phyloP scores from a whole-genome alignment of 768 basidiomycete genomes.

The Boletales sp. region DNA sequence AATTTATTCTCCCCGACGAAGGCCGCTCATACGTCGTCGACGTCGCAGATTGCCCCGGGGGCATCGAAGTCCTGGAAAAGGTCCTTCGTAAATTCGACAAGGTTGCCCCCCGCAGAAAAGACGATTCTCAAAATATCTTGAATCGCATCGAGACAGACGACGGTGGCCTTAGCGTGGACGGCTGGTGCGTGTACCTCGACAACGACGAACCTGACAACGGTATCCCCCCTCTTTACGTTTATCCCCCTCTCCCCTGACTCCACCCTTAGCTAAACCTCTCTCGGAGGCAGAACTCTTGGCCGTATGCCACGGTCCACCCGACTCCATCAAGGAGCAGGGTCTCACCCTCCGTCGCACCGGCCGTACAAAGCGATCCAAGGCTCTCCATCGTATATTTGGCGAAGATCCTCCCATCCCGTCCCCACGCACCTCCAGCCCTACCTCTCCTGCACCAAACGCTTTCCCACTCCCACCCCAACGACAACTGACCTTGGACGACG shows the following conservation, averaged over 20 bases:
- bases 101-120: constrained; percentile 38
- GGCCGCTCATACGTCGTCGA: constrained; percentile 75
- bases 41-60: constrained; percentile 74
- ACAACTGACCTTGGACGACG: constrained; percentile 30
- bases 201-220: constrained; percentile 49
- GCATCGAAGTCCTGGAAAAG: constrained; percentile 83
- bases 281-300: constrained; percentile 78
- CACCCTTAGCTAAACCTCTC: constrained; percentile 58
- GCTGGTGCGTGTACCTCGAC: constrained; percentile 84
- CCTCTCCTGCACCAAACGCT: constrained; percentile 23
- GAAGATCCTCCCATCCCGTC: constrained; percentile 35
- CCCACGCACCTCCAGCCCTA: constrained; percentile 33
- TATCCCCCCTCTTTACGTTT: constrained; percentile 14
- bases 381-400: constrained; percentile 45
- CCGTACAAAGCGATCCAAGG: constrained; percentile 38
- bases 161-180: constrained; percentile 77
- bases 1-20: constrained; percentile 84
- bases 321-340: constrained; percentile 76
- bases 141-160: constrained; percentile 67
- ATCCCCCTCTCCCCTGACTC: too few relatives aligned
- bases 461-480: constrained; percentile 12
- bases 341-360: constrained; percentile 65
- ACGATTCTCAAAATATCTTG: constrained; percentile 40
- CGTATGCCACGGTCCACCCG: constrained; percentile 78
- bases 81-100: constrained; percentile 91